phyloP scores from a whole-genome alignment of 371 early-diverging fungal genomes.

The Syncephalastrum contaminatum region DNA sequence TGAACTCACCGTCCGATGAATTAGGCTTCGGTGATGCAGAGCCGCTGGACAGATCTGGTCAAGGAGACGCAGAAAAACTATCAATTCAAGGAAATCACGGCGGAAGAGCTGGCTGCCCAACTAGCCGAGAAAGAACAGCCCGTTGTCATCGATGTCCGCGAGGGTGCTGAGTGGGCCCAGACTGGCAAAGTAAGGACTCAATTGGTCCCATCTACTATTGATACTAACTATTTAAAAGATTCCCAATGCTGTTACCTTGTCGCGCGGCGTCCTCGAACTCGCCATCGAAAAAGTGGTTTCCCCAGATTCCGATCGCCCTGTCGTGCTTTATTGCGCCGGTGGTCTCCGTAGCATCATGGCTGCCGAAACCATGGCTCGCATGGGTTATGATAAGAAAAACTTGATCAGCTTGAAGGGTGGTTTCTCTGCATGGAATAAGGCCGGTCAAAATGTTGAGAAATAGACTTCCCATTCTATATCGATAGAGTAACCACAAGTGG shows the following conservation, averaged over 20 bases:
- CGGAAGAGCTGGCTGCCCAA: slow-evolving; percentile 14
- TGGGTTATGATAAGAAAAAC: slow-evolving; percentile 52
- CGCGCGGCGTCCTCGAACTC: slow-evolving; percentile 29
- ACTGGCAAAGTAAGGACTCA: slow-evolving; percentile 20
- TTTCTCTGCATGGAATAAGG: slow-evolving; percentile 28
- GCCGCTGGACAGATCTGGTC: slow-evolving; percentile 33
- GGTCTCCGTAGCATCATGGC: slow-evolving; percentile 56
- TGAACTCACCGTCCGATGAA: too few relatives aligned
- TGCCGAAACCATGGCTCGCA: slow-evolving; percentile 45
- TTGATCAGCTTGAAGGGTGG: slow-evolving; percentile 32
- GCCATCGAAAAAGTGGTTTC: slow-evolving; percentile 26
- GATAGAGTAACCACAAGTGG: not conserved
- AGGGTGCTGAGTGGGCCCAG: slow-evolving; percentile 17
- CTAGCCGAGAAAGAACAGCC: slow-evolving; percentile 11
- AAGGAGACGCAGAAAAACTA: slow-evolving; percentile 3
- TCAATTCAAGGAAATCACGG: slow-evolving; percentile 17
- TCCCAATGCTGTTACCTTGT: slow-evolving; percentile 26
- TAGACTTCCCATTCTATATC: not conserved
- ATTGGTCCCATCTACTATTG: not conserved
- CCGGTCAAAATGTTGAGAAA: slow-evolving; percentile 22
- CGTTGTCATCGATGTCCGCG: slow-evolving; percentile 30
- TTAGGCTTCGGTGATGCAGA: slow-evolving; percentile 9
- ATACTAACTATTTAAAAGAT: slow-evolving; percentile 14
- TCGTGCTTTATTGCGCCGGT: slow-evolving; percentile 59
- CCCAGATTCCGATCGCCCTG: slow-evolving; percentile 24